These are phyloP conservation scores for Exsudoporus floridanus DNA, from an alignment of 1,284 basidiomycete species.

Conservation along the genomic window DNA sequence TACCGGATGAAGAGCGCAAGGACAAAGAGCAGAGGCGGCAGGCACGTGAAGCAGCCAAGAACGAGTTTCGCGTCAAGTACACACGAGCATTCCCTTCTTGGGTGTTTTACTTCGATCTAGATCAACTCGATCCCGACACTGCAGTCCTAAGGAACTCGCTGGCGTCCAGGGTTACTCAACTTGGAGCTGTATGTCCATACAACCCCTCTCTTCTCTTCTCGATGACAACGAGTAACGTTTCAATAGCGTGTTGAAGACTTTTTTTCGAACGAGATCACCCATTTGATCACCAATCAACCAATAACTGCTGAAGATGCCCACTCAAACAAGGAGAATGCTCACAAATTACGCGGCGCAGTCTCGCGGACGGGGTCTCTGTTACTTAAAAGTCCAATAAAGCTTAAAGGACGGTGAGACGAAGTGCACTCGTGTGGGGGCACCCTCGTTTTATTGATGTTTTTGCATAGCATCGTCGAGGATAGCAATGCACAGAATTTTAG, in stretches of 20 bases:
- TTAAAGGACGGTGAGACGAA: constrained; percentile 52
- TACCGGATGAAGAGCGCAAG: constrained; percentile 35
- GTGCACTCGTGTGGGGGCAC: not conserved
- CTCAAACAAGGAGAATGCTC: constrained; percentile 66
- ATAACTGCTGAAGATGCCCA: constrained; percentile 38
- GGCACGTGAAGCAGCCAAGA: constrained; percentile 59
- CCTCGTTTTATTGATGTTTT: constrained; percentile 2
- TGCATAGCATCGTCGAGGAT: constrained; percentile 27
- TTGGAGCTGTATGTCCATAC: constrained; percentile 72
- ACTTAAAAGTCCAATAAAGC: constrained; percentile 66
- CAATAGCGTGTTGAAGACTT: constrained; percentile 77
- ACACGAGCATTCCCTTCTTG: constrained; percentile 80
- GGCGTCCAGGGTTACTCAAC: constrained; percentile 54
- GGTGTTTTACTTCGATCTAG: constrained; percentile 83
- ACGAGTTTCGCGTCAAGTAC: constrained; percentile 84
- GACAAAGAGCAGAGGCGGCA: constrained; percentile 44
- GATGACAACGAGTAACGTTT: constrained; percentile 1
- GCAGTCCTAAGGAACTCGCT: constrained; percentile 48
- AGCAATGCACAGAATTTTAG: constrained; percentile 44
- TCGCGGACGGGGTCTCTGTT: constrained; percentile 24
- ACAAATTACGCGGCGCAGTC: constrained; percentile 29
- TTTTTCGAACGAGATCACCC: constrained; percentile 83
- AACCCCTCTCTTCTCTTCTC: not conserved
- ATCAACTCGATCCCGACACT: constrained; percentile 53
- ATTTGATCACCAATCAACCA: constrained; percentile 75